phyloP scores from a whole-genome alignment of 2,329 filamentous ascomycete species.

The Triangularia setosa region DNA sequence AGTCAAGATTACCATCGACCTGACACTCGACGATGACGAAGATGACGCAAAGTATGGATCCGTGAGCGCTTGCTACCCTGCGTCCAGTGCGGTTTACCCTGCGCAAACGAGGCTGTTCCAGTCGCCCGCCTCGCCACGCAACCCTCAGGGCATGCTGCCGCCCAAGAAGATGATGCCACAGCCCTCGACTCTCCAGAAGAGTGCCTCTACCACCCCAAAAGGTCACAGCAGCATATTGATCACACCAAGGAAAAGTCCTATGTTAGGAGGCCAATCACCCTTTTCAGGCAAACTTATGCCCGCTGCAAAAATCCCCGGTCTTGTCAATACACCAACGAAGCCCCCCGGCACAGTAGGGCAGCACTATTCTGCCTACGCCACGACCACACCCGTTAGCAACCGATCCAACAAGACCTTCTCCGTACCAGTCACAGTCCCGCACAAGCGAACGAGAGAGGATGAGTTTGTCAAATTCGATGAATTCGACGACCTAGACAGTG shows the following conservation, averaged over 20 bases:
- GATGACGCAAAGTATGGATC: not conserved
- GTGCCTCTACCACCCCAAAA: not conserved
- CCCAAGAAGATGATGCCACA: not conserved
- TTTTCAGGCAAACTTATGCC: not conserved
- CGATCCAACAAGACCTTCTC: not conserved
- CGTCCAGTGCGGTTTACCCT: not conserved
- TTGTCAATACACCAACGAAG: not conserved
- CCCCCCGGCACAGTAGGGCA: not conserved
- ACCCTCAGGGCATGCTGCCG: not conserved
- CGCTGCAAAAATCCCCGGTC: not conserved
- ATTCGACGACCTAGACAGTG: slow-evolving; percentile 2
- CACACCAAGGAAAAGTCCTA: not conserved
- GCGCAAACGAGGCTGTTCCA: not conserved
- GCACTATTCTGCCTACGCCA: not conserved
- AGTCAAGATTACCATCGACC: slow-evolving; percentile 9
- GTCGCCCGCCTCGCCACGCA: not conserved
- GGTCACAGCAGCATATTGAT: not conserved
- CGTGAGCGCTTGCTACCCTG: not conserved
- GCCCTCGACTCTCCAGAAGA: not conserved
- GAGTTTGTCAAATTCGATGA: not conserved
- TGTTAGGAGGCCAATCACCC: not conserved
- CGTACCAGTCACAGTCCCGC: not conserved
- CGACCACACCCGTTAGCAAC: not conserved
- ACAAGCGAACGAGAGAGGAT: not conserved
- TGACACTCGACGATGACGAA: slow-evolving; percentile 8